Conservation (phyloP, 2,329 filamentous ascomycete genomes). For the Penicillium oxalicum region DNA sequence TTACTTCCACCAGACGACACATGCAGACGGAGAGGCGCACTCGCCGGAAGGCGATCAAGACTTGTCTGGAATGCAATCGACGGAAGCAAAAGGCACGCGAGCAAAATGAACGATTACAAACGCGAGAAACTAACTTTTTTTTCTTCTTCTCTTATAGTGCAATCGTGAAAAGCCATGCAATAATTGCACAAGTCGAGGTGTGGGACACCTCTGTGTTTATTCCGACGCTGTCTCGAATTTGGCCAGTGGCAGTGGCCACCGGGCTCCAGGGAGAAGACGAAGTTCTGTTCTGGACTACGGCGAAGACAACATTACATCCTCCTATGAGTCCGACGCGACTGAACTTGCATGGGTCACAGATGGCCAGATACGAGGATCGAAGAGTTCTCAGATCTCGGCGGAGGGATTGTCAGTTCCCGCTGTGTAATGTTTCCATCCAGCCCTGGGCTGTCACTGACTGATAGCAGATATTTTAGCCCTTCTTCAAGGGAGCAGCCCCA, state of each 20-base stretch:
- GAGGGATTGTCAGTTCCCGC: too few species aligned
- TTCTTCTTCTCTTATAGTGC: constrained; percentile 4
- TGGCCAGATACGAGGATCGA: too few species aligned
- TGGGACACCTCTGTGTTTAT: constrained; percentile 14
- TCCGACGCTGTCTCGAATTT: constrained; percentile 1
- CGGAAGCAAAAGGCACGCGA: constrained; percentile 13
- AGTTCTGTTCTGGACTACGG: constrained; percentile 3
- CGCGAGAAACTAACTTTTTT: not conserved
- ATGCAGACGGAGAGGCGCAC: constrained; percentile 13
- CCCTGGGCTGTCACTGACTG: not conserved
- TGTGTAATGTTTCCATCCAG: too few species aligned
- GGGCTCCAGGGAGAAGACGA: not conserved
- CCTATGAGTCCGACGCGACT: constrained; percentile 12
- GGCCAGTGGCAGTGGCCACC: constrained; percentile 1
- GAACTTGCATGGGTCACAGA: not conserved
- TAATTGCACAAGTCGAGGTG: constrained; percentile 12
- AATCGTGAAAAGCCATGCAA: constrained; percentile 16
- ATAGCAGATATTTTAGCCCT: not conserved
- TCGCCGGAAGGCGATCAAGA: constrained; percentile 15
- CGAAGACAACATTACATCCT: constrained; percentile 8
- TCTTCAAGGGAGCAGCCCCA: not conserved
- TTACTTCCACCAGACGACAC: not conserved
- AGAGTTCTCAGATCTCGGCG: too few species aligned
- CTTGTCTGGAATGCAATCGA: constrained; percentile 16
- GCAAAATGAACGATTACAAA: not conserved